Percentiles rank a stretch among this genome's conserved stretches.
Evolutionary conservation across 1,139 yeast genomes (phyloP).

Genomic region (Taphrina pruni): DNA sequence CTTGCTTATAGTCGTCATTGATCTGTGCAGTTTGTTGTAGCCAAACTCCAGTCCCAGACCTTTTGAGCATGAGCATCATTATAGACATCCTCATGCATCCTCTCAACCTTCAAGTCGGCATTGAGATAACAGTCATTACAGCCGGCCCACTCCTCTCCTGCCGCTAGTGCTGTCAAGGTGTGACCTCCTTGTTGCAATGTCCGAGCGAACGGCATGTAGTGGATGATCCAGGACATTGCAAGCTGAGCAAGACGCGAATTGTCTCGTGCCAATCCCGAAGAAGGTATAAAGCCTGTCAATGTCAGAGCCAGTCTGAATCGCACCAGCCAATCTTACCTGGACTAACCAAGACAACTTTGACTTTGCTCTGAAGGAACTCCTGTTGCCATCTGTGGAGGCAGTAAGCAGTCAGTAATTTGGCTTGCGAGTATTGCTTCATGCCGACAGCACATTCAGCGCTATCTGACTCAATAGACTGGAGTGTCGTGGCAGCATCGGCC

Average conservation of each 20-base stretch:
- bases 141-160: conserved; percentile 8
- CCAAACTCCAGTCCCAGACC: conserved; percentile 34
- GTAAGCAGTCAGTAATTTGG: conserved; percentile 30
- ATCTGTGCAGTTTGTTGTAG: background rate
- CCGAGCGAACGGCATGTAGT: conserved; percentile 32
- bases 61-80: background rate
- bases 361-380: background rate
- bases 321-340: conserved; percentile 22
- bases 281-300: conserved; percentile 28
- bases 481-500: conserved; percentile 13
- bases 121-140: conserved; percentile 5
- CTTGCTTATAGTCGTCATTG: no score
- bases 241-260: conserved; percentile 11
- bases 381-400: conserved; percentile 27
- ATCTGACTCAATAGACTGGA: background rate
- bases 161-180: conserved; percentile 23
- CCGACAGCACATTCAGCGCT: background rate
- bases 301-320: background rate
- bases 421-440: conserved; percentile 31
- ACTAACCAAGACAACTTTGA: conserved; percentile 23
- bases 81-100: conserved; percentile 38
- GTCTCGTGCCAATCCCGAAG: conserved; percentile 25
- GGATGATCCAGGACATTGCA: conserved; percentile 31
- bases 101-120: conserved; percentile 6
- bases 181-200: conserved; percentile 29